These are phyloP conservation scores for Gnomoniopsis sp. DNA, from an alignment of 2,329 filamentous ascomycete genomes.

Conservation along the genomic window DNA sequence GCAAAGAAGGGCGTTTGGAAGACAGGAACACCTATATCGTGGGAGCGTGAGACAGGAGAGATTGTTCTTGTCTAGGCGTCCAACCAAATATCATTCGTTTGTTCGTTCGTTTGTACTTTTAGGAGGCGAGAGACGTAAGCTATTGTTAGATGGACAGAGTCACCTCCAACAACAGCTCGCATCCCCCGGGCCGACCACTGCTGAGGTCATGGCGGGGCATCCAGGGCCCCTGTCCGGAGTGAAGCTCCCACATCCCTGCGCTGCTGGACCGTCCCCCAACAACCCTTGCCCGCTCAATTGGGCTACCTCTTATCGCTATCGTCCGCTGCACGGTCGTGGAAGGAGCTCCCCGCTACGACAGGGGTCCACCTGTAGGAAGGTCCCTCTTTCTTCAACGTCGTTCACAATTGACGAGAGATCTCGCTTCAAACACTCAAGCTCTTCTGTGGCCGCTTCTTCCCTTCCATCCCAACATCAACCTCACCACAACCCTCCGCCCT, in stretches of 20 bases:
- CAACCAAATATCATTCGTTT: too few species aligned
- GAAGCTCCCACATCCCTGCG: neutral
- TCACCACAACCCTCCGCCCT: too few species aligned
- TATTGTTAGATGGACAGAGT: neutral
- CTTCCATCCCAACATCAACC: neutral
- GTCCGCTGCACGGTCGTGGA: neutral
- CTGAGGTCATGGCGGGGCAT: constrained; percentile 18
- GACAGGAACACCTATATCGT: neutral
- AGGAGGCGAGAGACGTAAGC: neutral
- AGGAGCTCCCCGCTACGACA: constrained; percentile 1
- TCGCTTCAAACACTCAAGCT: constrained; percentile 2
- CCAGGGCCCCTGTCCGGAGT: neutral
- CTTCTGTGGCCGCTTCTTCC: neutral
- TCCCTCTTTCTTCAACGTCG: constrained; percentile 11
- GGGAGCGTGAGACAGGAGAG: neutral
- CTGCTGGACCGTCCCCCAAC: too few species aligned
- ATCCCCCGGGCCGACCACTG: neutral
- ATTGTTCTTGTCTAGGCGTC: too few species aligned
- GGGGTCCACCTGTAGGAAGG: neutral
- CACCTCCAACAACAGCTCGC: neutral
- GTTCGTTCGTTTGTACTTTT: neutral
- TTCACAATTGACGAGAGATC: neutral
- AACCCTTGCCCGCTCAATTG: too few species aligned
- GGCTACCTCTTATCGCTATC: too few species aligned
- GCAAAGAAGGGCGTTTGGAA: neutral